These are phyloP conservation scores for Malania oleifera DNA, from an alignment of 164 flowering plant genomes.

Conservation along the genomic window DNA sequence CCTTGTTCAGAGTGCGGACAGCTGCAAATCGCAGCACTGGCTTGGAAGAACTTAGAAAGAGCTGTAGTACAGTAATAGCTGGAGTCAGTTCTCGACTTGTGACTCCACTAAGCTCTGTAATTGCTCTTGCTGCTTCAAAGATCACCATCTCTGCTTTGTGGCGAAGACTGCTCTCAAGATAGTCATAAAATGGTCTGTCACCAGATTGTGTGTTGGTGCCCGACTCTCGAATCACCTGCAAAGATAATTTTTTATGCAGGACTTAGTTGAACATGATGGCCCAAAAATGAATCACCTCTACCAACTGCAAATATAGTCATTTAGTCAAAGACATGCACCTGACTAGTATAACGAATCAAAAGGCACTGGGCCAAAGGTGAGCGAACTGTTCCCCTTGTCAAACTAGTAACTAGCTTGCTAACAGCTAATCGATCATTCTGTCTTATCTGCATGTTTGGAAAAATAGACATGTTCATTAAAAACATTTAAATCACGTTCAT, in stretches of 20 bases:
- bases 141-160: slow-evolving; percentile 99
- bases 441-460: slow-evolving; percentile 62
- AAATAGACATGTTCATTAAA: neutral
- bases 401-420: slow-evolving; percentile 90
- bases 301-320: neutral
- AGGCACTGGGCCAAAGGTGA: slow-evolving; percentile 98
- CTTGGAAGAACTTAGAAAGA: slow-evolving; percentile 88
- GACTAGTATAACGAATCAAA: slow-evolving; percentile 85
- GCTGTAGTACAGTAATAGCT: slow-evolving; percentile 94
- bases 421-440: slow-evolving; percentile 96
- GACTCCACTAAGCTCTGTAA: slow-evolving; percentile 84
- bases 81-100: slow-evolving; percentile 87
- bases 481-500: too few species aligned
- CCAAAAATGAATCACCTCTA: neutral
- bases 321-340: slow-evolving; percentile 37
- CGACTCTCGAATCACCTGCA: slow-evolving; percentile 84
- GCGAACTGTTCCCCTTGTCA: slow-evolving; percentile 88
- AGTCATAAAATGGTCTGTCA: slow-evolving; percentile 94
- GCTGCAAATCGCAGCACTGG: slow-evolving; percentile 98
- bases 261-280: neutral
- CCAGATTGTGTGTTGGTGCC: slow-evolving; percentile 61
- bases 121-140: slow-evolving; percentile 95
- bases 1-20: slow-evolving; percentile 95
- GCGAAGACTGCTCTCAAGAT: slow-evolving; percentile 86
- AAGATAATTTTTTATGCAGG: neutral